Base-by-base conservation (phyloP, 345 rosid genomes). In the Abelmoschus esculentus region DNA sequence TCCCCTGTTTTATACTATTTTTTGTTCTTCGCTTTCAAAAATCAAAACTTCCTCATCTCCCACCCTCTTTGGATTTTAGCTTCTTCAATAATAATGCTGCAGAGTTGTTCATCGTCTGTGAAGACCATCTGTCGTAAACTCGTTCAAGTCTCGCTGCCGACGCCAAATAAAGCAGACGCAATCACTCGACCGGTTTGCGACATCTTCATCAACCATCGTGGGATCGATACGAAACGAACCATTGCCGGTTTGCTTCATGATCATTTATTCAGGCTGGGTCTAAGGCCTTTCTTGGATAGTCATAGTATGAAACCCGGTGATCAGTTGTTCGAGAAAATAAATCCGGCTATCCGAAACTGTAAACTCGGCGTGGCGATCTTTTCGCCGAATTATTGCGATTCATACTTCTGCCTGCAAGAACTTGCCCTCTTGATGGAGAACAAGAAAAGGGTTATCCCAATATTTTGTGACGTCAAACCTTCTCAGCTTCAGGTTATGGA, bases 291-390 rank as follows among this genome's bases (percentile, higher is more conserved):
- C 61, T 38, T 93, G 72, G 98, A 93, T 55, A 89, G 87, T 77
- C 87, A 78, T 80, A 91, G 76, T 64, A 84, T 93, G 91, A 89
- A 83, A 65, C 95, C 98, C 0, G 97, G 97, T 0, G 97, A 93
- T 68, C 74, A 50, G 44, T 46, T 93, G 54, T 86, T 86, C 61
- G 79, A 80, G 11, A 84, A 83, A 40, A 93, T 91, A 52, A 69
- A 87, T 40, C 34, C 69, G 0, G 96, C 89, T 1, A 89, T 93
- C 26, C 54, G 18, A 10, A 74, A 79, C 7, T 86, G 87, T 47
- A 86, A 79, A 34, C 74, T 91, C 0, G 97, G 92, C 2, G 79
- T 93, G 7, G 87, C 96, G 0, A 89, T 93, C 40, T 88, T 93
- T 63, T 93, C 98, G 6, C 97, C 96, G 1, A 64, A 79, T 44